Evolutionary conservation across 202 grass and related monocot genomes (phyloP).

Genomic region (Bolboschoenoplectus hybrid): DNA sequence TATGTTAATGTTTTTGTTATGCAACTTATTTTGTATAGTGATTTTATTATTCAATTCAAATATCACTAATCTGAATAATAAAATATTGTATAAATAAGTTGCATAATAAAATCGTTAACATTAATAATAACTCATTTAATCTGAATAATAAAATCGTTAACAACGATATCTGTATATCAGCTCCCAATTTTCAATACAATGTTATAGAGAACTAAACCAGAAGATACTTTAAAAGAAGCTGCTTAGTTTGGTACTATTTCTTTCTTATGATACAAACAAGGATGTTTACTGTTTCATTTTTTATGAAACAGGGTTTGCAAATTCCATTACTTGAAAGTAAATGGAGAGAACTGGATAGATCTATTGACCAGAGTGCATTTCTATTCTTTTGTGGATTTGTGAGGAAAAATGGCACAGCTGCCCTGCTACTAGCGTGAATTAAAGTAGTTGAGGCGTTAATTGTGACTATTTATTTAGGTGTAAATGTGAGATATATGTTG

Average conservation of each 20-base stretch:
- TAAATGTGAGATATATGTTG: slow-evolving; percentile 14
- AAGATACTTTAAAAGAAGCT: not conserved
- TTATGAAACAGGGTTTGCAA: not conserved
- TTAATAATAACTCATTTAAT: no score
- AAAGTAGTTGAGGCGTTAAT: slow-evolving; percentile 74
- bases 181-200: not conserved
- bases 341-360: slow-evolving; percentile 15
- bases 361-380: not conserved
- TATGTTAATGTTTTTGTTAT: no score
- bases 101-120: no score
- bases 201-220: not conserved
- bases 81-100: no score
- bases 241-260: not conserved
- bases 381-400: slow-evolving; percentile 26
- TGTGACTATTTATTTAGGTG: slow-evolving; percentile 35
- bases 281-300: slow-evolving; percentile 15
- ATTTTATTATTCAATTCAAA: no score
- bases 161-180: not conserved
- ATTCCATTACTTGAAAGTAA: slow-evolving; percentile 9
- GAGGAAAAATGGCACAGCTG: slow-evolving; percentile 39
- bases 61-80: no score
- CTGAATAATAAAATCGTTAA: no score
- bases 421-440: slow-evolving; percentile 51
- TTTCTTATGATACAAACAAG: not conserved
- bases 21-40: no score